Base-by-base conservation (phyloP, 2,329 filamentous ascomycete genomes). In the Fragosphaeria purpurea region DNA sequence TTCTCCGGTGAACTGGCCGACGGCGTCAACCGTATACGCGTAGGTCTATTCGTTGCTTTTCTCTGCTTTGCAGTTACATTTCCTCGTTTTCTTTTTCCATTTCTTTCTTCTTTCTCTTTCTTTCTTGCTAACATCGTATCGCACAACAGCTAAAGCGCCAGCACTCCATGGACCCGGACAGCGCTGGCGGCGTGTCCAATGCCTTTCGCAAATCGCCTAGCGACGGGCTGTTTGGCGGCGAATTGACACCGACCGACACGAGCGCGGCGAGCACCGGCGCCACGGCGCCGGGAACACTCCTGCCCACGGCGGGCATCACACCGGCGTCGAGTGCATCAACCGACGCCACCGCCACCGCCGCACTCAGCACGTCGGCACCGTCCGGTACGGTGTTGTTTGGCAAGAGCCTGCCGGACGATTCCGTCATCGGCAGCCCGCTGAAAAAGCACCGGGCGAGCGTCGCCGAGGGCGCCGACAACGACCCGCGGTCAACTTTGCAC, bases 11-110 rank as follows among this genome's bases (percentile, higher is more conserved):
- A 91, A 65, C 73, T 93, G 50, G 83, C 85, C 41, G 87, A 90
- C 55, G 86, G 86, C 45, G 85, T 93, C 47, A 80, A 87, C 60
- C 83, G 88, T 58, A 91, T 93, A 65, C 85, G 83, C 67, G 87
- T 88, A 74, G 62, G 79, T 33, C 12, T 32, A 7, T 30, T 40
- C 5, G 10, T 7, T 37, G 30, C 37, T 31, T 6, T 31, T 13
- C 6, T n/a, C 1, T 22, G 22, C 22, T 22, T 9, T 13, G 30
- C 10, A 4, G 33, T 49, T 13, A 48, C 43, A 58, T 68, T 35
- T 35, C 5, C 35, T 10, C 37, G 10, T 44, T n/a, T 38, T 41
- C 6, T 22, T 37, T 39, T 35, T 30, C 7, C 31, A 10, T 3
- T 9, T 9, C 6, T 31, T 8, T 34, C 22, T n/a, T 41, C 32